phyloP scores from a whole-genome alignment of 2,329 filamentous ascomycete species.

The Harringtonia lauricola region DNA sequence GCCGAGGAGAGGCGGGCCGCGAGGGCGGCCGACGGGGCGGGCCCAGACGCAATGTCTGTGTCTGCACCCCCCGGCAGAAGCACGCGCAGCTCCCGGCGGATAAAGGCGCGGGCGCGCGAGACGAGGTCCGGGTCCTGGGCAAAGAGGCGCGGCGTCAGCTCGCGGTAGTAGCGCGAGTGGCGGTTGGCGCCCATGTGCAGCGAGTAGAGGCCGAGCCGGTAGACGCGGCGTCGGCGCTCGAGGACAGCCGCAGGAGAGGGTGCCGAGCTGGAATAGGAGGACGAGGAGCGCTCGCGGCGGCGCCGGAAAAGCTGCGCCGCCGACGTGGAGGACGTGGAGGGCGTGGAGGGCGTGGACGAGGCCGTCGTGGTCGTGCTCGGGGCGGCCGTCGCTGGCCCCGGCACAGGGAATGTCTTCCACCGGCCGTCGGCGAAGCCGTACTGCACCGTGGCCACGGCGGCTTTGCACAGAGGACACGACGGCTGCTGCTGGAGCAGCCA shows the following conservation, averaged over 20 bases:
- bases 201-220: slow-evolving; percentile 61
- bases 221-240: slow-evolving; percentile 57
- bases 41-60: slow-evolving; percentile 22
- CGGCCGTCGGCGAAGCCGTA: slow-evolving; percentile 46
- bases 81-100: slow-evolving; percentile 73
- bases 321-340: not conserved
- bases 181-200: slow-evolving; percentile 75
- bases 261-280: slow-evolving; percentile 6
- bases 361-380: not conserved
- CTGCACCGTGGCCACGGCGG: slow-evolving; percentile 43
- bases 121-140: slow-evolving; percentile 53
- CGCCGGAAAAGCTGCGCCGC: not conserved
- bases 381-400: not conserved
- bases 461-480: slow-evolving; percentile 70
- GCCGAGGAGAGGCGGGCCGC: not conserved
- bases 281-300: not conserved
- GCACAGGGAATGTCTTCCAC: slow-evolving; percentile 47
- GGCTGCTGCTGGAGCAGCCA: slow-evolving; percentile 62
- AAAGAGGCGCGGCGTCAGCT: slow-evolving; percentile 60
- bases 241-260: slow-evolving; percentile 24
- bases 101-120: slow-evolving; percentile 68
- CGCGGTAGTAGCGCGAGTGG: slow-evolving; percentile 64
- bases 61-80: not conserved
- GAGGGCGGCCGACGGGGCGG: not conserved
- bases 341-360: not conserved